Base-by-base conservation (phyloP, 2,329 filamentous ascomycete genomes). In the Colletotrichum sp. region DNA sequence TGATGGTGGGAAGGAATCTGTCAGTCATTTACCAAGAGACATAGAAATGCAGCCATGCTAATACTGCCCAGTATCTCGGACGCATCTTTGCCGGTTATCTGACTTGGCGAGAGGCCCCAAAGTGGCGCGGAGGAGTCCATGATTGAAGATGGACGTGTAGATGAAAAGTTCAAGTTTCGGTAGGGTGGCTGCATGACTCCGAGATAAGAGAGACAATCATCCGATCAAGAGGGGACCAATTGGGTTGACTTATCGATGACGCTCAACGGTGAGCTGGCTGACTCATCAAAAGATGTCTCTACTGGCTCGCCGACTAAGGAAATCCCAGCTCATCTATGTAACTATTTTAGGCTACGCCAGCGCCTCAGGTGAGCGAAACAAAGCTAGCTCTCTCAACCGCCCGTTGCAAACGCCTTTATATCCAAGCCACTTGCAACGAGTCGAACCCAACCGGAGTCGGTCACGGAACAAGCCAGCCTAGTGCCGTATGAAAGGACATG, bases 11-110 rank as follows among this genome's bases (percentile, higher is more conserved):
- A 8, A 12, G 21, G 43, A 21, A 13, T 8, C 6, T 52, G 43
- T 52, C 4, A 5, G 24, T 15, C 16, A 28, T 36, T 36, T 24
- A 74, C 72, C 60, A 71, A 60, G 8, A 74, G 67, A 32, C 72
- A 71, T n/a, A 74, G 55, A n/a, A 74, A 74, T 13, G 72, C 72
- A n/a, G 72, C 60, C 72, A 74, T 74, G 12, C 72, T 74, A 36
- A 74, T 71, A 24, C 72, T 74, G 21, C 72, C 72, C 26, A 74
- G 60, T 18, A 74, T 72, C n/a, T 74, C 72, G 9, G 72, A 74
- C 12, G 60, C 67, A 38, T 74, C 72, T 16, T 60, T 52, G 3
- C 28, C 43, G 12, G 34, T 71, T 15, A 60, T 21, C 6, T n/a
- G 13, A n/a, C n/a, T 26, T 18, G 36, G 38, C 21, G 67, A 30